Base-by-base conservation (phyloP, 768 basidiomycete species). In the Russula emetica region DNA sequence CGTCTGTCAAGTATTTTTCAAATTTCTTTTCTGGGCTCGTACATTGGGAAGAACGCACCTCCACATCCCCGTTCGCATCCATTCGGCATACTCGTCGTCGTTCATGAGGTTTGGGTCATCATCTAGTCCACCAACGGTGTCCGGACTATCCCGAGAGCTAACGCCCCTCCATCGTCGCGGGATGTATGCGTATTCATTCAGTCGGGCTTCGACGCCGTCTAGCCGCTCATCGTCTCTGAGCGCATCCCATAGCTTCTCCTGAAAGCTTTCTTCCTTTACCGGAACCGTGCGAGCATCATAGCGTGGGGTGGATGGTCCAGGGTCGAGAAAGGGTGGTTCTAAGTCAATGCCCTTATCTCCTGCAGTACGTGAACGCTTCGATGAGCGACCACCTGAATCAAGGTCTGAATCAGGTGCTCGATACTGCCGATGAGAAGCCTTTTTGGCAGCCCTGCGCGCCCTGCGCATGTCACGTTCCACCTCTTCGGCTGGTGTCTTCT, bases 21-120 rank as follows among this genome's bases (percentile, higher is more conserved):
- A 30, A 20, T 7, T 50, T 11, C 22, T n/a, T 5, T 18, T 24
- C 26, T 34, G 18, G 34, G 3, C 47, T 3, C 57, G 7, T 6
- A 13, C 14, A 34, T 45, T 8, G 34, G 4, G 11, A 54, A 26
- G 6, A 24, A 74, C 83, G 45, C 64, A 86, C 83, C 84, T 82
- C 78, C 90, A 94, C 90, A 97, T 95, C 53, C 91, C 92, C 28
- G 80, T 75, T 66, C 94, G 78, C 56, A 96, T 77, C 89, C 90
- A 95, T 69, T 92, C 90, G 1, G 88, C 83, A 68, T 96, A 96
- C 64, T 92, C 87, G 68, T 94, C 88, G 9, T 94, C 92, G 64
- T 87, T 86, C 88, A 95, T 88, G 54, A 72, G 67, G 53, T 70
- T 72, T 32, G 79, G 78, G 63, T 83, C 74, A 6, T 74, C 69